Evolutionary conservation across 1,284 basidiomycete genomes (phyloP), one percentile per base, ranked within the genome.

Genomic region (Austroboletus olivaceoglutinosus): DNA sequence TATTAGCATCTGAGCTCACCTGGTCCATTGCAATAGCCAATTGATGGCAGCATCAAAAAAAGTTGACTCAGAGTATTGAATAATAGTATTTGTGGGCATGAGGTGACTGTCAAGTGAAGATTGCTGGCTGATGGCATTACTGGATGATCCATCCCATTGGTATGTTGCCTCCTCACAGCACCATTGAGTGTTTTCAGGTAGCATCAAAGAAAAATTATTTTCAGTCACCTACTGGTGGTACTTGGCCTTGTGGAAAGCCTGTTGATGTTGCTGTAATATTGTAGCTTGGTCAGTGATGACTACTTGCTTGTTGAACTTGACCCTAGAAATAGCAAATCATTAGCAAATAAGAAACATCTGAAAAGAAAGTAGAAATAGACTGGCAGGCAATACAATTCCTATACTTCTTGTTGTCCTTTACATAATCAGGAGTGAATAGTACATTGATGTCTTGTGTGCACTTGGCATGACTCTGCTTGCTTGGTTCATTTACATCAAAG

Each of bases 1-100:
- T 13, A 5, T 11, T 22, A 27, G 38, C 18, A 48, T 52, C 11
- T n/a, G n/a, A n/a, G 4, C 50, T 39, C 29, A 70, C 64, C 67
- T 70, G 66, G 30, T 69, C 59, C 2, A 58, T 67, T 0, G 49
- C 52, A 16, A 65, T 43, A 7, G 52, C 68, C 67, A 69, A 31
- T 68, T 38, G 3, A 69, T 39, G 5, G 59, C 56, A 0, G 60
- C 61, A 16, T 48, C 44, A 1, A 21, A n/a, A 41, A 69, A 68
- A 0, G 37, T 5, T 2, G 50, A 47, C 12, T 65, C 51, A 0
- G 52, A 53, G 43, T 65, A 69, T 1, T 41, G 39, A 22, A 58
- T 2, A 1, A 52, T 36, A 9, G 13, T 45, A 0, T 27, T 53
- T 5, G 15, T 19, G 1, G 27, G 46, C 10, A 56, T 5, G 2